Percentiles rank a stretch among this genome's conserved stretches.
These are phyloP conservation scores for Neoscytalidium dimidiatum DNA, from an alignment of 2,329 filamentous ascomycete species.

Conservation along the genomic window DNA sequence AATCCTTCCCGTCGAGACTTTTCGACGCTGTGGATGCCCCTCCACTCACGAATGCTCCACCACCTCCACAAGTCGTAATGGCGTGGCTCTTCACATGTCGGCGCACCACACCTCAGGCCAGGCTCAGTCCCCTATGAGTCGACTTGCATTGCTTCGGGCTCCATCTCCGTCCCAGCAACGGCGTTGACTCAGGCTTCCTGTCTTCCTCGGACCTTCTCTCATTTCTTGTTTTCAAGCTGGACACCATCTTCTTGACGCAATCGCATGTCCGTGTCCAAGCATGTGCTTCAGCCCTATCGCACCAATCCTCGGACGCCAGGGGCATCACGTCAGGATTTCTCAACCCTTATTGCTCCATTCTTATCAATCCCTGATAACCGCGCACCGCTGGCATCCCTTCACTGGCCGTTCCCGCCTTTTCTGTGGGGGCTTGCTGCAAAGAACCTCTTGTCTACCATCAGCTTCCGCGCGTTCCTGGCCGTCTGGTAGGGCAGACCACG, in stretches of 20 bases:
- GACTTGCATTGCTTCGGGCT: background rate
- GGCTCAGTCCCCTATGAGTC: background rate
- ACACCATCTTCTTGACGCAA: background rate
- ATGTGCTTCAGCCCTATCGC: slow-evolving; percentile 15
- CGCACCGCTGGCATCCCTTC: background rate
- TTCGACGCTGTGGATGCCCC: background rate
- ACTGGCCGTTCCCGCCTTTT: background rate
- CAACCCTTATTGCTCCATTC: background rate
- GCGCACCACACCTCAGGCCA: background rate
- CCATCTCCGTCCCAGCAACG: background rate
- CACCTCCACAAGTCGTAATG: slow-evolving; percentile 1
- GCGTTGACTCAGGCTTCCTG: background rate
- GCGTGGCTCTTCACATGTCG: slow-evolving; percentile 6
- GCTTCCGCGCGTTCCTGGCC: slow-evolving; percentile 12
- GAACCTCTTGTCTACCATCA: background rate
- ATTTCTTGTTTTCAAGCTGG: background rate
- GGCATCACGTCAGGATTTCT: background rate
- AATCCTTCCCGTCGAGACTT: background rate
- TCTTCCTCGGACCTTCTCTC: background rate
- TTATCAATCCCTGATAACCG: slow-evolving; percentile 1
- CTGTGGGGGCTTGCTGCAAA: background rate
- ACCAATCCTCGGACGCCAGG: slow-evolving; percentile 11
- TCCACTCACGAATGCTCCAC: slow-evolving; percentile 10
- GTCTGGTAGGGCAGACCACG: slow-evolving; percentile 8
- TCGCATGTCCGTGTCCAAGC: background rate